These are phyloP conservation scores for Coemansia sp. DNA, from an alignment of 192 early-diverging fungal species.

Conservation along the genomic window DNA sequence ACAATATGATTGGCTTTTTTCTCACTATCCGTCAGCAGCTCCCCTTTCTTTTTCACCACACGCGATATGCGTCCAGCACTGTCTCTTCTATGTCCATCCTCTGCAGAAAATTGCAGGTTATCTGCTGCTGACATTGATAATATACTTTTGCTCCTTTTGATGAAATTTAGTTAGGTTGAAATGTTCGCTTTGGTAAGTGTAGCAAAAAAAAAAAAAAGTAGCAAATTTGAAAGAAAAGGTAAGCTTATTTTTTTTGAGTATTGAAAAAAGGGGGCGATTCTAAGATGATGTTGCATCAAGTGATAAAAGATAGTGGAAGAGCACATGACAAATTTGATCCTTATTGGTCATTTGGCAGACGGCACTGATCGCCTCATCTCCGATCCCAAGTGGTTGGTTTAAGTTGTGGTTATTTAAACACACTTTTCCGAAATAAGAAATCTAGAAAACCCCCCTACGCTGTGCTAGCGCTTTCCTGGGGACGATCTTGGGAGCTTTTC, in stretches of 20 bases:
- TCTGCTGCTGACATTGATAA: background rate
- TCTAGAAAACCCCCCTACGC: background rate
- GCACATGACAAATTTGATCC: background rate
- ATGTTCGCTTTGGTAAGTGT: background rate
- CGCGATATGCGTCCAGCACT: constrained; percentile 3
- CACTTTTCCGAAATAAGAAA: background rate
- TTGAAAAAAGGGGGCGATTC: background rate
- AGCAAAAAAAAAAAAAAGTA: background rate
- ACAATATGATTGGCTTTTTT: constrained; percentile 96
- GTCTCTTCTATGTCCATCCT: background rate
- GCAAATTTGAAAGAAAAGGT: background rate
- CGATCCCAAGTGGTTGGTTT: background rate
- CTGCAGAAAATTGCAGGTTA: background rate
- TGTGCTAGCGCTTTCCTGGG: background rate
- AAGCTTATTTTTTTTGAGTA: background rate
- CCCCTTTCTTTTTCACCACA: constrained; percentile 56
- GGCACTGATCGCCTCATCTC: background rate
- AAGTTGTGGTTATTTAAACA: background rate
- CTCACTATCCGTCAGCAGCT: constrained; percentile 83
- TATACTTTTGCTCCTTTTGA: background rate
- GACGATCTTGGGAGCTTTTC: background rate
- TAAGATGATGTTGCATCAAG: no score
- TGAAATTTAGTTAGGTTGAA: background rate
- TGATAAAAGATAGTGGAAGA: background rate
- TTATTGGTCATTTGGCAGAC: background rate